Conservation (phyloP, 768 basidiomycete genomes). For the Fistulinella prunicolor region DNA sequence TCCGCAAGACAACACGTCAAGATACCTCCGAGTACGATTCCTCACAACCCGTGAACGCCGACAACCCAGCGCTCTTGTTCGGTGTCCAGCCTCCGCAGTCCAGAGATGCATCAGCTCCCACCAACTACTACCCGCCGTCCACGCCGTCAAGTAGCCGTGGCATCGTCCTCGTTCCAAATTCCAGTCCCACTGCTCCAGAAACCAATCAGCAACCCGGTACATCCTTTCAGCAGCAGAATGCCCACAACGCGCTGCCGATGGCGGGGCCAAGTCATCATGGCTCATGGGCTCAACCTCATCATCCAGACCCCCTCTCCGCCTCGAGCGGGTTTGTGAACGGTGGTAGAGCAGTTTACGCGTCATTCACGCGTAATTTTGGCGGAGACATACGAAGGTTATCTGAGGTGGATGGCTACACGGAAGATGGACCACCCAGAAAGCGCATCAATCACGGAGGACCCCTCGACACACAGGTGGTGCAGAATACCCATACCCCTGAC, state of each 20-base stretch:
- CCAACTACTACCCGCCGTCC: constrained; percentile 54
- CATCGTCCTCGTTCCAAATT: constrained; percentile 71
- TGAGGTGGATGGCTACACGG: constrained; percentile 38
- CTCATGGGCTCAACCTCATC: constrained; percentile 35
- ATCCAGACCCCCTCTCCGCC: constrained; percentile 53
- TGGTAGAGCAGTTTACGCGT: constrained; percentile 46
- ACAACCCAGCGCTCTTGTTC: constrained; percentile 48
- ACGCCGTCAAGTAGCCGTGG: constrained; percentile 44
- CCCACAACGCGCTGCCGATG: constrained; percentile 43
- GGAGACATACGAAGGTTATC: constrained; percentile 38
- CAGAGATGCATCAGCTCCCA: constrained; percentile 68
- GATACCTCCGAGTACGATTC: constrained; percentile 26
- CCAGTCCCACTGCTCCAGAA: constrained; percentile 57
- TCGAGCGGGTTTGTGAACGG: constrained; percentile 56
- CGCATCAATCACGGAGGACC: constrained; percentile 55
- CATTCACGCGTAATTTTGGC: constrained; percentile 43
- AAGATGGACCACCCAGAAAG: constrained; percentile 71
- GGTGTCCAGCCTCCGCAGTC: constrained; percentile 58
- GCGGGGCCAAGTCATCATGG: constrained; percentile 38
- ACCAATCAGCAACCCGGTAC: constrained; percentile 38
- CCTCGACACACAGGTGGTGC: constrained; percentile 30
- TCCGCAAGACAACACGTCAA: constrained; percentile 42
- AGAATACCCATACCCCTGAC: constrained; percentile 32
- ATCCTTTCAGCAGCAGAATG: constrained; percentile 34
- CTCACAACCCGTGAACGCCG: constrained; percentile 58